Percentiles rank a stretch among this genome's conserved stretches.
These are phyloP conservation scores for Clarireedia sp. DNA, from an alignment of 2,329 filamentous ascomycete species.

Conservation along the genomic window DNA sequence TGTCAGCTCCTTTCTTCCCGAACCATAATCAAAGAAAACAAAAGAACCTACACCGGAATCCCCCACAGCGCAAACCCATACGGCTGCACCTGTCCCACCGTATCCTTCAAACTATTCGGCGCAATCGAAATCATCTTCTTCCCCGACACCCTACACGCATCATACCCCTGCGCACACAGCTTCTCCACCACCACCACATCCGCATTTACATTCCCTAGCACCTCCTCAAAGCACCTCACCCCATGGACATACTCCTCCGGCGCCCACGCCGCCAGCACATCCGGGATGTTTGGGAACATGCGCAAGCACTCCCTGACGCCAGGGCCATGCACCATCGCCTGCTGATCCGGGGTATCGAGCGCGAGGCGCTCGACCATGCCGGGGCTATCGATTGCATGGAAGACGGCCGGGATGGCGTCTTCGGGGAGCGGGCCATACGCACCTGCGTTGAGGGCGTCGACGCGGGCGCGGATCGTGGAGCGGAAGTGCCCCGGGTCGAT, in stretches of 20 bases:
- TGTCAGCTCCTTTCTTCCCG: background rate
- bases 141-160: constrained; percentile 33
- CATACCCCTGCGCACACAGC: constrained; percentile 36
- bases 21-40: background rate
- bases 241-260: constrained; percentile 35
- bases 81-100: constrained; percentile 34
- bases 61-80: constrained; percentile 30
- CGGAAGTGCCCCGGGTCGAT: constrained; percentile 15
- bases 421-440: constrained; percentile 4
- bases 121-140: constrained; percentile 34
- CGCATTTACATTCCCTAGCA: constrained; percentile 33
- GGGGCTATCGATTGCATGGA: constrained; percentile 31
- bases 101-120: constrained; percentile 38
- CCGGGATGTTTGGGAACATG: constrained; percentile 16
- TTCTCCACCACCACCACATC: constrained; percentile 37
- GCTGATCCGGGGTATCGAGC: constrained; percentile 17
- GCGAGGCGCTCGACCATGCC: constrained; percentile 30
- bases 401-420: constrained; percentile 18
- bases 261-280: constrained; percentile 29
- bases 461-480: constrained; percentile 21
- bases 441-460: constrained; percentile 6
- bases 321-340: background rate
- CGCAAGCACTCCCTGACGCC: constrained; percentile 3
- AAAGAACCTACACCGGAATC: constrained; percentile 32
- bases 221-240: constrained; percentile 32